Percentiles rank a stretch among this genome's conserved stretches.
Conservation (phyloP, 768 basidiomycete species). For the Boletus reticuloceps region DNA sequence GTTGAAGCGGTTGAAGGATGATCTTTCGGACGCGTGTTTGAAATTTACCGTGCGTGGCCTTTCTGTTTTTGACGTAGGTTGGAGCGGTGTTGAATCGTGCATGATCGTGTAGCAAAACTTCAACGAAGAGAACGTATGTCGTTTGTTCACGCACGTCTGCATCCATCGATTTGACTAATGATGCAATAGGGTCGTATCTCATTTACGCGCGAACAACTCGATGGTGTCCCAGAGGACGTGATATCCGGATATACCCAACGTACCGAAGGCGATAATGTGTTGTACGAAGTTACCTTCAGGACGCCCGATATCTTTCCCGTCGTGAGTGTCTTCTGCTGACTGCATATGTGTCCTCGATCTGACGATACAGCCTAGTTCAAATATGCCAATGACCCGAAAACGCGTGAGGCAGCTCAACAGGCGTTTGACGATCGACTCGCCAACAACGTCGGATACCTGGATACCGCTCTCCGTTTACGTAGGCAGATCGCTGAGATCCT, state of each 20-base stretch:
- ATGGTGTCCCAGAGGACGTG: constrained; percentile 79
- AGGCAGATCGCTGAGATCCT: constrained; percentile 66
- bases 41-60: constrained; percentile 65
- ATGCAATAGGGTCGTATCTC: constrained; percentile 50
- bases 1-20: constrained; percentile 66
- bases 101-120: constrained; percentile 66
- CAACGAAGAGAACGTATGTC: constrained; percentile 77
- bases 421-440: constrained; percentile 66
- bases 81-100: background rate
- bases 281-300: constrained; percentile 77
- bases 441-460: constrained; percentile 68
- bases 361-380: constrained; percentile 54
- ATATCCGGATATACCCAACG: constrained; percentile 73
- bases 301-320: constrained; percentile 80
- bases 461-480: constrained; percentile 66
- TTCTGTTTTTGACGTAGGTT: background rate
- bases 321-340: constrained; percentile 37
- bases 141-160: background rate
- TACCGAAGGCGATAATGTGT: constrained; percentile 51
- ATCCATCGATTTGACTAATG: background rate
- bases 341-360: background rate
- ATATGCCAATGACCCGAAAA: constrained; percentile 68
- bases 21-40: constrained; percentile 71
- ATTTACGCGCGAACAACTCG: constrained; percentile 72
- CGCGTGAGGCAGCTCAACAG: constrained; percentile 63